Conservation (phyloP, 2,329 filamentous ascomycete genomes). For the Thyridium curvatum region DNA sequence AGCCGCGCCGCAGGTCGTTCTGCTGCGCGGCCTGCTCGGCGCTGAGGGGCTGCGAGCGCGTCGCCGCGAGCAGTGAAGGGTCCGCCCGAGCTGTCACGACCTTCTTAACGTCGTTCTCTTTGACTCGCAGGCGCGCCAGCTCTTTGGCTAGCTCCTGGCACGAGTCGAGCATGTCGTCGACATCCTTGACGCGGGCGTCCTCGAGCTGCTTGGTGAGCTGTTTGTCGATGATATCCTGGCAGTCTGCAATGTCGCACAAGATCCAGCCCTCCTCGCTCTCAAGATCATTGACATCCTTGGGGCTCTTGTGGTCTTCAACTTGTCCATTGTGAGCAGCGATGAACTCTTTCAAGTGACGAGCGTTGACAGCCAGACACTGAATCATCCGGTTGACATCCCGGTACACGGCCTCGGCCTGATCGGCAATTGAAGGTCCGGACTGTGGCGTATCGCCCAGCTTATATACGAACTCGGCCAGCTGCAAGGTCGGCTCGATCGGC, state of each 20-base stretch:
- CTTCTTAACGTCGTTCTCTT: constrained; percentile 72
- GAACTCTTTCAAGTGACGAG: constrained; percentile 57
- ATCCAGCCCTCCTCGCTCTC: constrained; percentile 65
- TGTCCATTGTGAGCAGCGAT: constrained; percentile 60
- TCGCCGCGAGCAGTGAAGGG: constrained; percentile 57
- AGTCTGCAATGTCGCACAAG: constrained; percentile 66
- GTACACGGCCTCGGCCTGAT: constrained; percentile 62
- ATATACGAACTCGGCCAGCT: constrained; percentile 59
- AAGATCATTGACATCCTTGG: constrained; percentile 55
- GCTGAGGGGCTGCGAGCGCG: constrained; percentile 68
- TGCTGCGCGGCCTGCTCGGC: constrained; percentile 81
- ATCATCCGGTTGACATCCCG: constrained; percentile 91
- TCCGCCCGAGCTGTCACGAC: constrained; percentile 66
- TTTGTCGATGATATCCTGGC: constrained; percentile 57
- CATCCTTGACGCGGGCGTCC: constrained; percentile 59
- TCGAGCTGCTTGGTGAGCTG: constrained; percentile 61
- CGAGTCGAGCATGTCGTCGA: constrained; percentile 61
- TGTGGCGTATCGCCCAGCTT: constrained; percentile 39
- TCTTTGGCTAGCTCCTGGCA: constrained; percentile 66
- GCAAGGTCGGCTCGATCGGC: constrained; percentile 54
- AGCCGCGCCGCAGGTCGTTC: constrained; percentile 72
- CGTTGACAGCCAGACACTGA: constrained; percentile 83
- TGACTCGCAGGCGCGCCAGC: constrained; percentile 63
- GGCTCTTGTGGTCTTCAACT: constrained; percentile 35
- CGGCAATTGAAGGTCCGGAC: constrained; percentile 50